A percentile compares a stretch with the other conserved stretches of the same genome.
Evolutionary conservation across 257 asterid genomes (phyloP).

Genomic region (Handroanthus guayacan): DNA sequence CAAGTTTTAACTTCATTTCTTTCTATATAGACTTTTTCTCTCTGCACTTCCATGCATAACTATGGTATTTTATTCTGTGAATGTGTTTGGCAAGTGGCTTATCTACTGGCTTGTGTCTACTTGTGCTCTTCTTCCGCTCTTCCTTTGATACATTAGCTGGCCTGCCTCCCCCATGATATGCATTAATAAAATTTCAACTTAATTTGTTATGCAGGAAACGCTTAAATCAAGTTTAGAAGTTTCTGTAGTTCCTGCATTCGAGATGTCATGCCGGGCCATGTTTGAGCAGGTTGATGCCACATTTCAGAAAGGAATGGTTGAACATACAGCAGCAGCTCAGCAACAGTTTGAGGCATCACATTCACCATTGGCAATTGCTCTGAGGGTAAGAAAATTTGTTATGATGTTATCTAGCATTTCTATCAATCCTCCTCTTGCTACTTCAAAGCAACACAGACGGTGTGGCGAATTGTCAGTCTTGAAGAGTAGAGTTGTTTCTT

Average conservation of each 20-base stretch:
- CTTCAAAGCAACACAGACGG: neutral
- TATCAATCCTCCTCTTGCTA: neutral
- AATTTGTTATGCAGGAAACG: constrained; percentile 69
- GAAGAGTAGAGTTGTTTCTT: neutral
- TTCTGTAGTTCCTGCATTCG: constrained; percentile 90
- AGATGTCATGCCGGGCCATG: constrained; percentile 91
- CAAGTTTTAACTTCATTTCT: neutral
- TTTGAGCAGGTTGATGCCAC: constrained; percentile 94
- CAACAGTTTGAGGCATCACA: constrained; percentile 88
- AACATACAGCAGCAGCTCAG: constrained; percentile 74
- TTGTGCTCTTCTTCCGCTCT: neutral
- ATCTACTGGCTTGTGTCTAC: constrained; percentile 14
- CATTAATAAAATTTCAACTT: neutral
- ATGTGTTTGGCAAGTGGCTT: constrained; percentile 13
- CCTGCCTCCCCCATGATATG: constrained; percentile 11
- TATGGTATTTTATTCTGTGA: neutral
- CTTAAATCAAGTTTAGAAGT: constrained; percentile 82
- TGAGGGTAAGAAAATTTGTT: constrained; percentile 61
- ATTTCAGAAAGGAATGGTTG: constrained; percentile 88
- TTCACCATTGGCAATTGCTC: constrained; percentile 76
- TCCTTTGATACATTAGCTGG: neutral
- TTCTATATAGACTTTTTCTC: neutral
- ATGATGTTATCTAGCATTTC: neutral
- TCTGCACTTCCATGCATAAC: neutral
- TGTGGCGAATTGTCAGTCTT: neutral